phyloP scores from a whole-genome alignment of 1,284 basidiomycete genomes.

The Cystobasidium sp. region DNA sequence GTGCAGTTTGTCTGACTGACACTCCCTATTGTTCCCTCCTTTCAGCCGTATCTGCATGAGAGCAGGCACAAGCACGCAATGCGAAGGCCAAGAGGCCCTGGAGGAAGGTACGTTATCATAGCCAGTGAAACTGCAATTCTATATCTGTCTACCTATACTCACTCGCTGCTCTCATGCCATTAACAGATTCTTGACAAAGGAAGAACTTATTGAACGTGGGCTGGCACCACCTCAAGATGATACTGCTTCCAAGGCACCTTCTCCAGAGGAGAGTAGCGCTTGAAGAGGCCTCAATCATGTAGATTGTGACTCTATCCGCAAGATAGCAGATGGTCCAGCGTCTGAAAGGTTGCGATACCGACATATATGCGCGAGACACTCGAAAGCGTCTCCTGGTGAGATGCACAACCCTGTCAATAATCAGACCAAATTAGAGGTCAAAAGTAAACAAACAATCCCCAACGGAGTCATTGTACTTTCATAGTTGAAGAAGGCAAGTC shows the following conservation, averaged over 20 bases:
- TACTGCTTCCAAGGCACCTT: background rate
- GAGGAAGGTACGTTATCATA: constrained; percentile 71
- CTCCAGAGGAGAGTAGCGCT: constrained; percentile 14
- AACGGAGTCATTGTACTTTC: too few species aligned
- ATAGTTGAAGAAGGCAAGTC: too few species aligned
- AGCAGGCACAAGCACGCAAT: constrained; percentile 97
- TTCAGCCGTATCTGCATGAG: constrained; percentile 92
- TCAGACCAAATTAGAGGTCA: too few species aligned
- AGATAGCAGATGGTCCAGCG: too few species aligned
- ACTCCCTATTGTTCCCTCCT: background rate
- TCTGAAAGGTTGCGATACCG: too few species aligned
- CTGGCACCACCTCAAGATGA: constrained; percentile 20
- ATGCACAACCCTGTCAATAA: too few species aligned
- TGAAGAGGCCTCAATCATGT: background rate
- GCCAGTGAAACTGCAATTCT: too few species aligned
- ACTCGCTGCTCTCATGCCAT: background rate
- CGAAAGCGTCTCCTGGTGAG: too few species aligned
- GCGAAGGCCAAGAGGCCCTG: constrained; percentile 91
- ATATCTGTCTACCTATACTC: too few species aligned
- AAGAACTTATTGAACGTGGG: constrained; percentile 42
- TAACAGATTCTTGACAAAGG: constrained; percentile 44
- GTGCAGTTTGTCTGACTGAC: background rate
- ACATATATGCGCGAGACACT: too few species aligned
- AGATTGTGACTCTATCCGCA: background rate
- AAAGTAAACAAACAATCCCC: too few species aligned